These are phyloP conservation scores for Neurospora intermedia DNA, from an alignment of 495 filamentous ascomycete species.

Conservation along the genomic window DNA sequence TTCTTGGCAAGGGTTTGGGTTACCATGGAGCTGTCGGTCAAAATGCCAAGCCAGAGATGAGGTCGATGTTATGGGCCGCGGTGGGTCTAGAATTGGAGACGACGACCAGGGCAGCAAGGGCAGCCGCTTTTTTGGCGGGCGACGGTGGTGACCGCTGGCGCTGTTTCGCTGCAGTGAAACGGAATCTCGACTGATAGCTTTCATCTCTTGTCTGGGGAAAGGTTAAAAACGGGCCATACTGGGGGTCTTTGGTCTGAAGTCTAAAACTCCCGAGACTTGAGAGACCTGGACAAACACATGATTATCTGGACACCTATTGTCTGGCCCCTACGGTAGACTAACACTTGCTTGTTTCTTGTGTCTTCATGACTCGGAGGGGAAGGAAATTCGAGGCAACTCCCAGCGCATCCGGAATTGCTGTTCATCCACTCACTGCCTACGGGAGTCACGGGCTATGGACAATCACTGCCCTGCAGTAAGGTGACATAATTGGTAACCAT, in stretches of 20 bases:
- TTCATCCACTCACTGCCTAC: not conserved
- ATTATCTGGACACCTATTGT: not conserved
- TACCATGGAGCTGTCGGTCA: not conserved
- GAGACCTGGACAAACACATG: not conserved
- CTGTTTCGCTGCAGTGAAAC: not conserved
- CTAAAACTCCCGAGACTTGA: not conserved
- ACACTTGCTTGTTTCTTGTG: not conserved
- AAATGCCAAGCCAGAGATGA: slow-evolving; percentile 5
- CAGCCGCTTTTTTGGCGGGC: not conserved
- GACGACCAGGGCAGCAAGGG: not conserved
- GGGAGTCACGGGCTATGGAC: not conserved
- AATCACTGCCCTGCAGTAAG: not conserved
- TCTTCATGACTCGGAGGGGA: not conserved
- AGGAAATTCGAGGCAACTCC: not conserved
- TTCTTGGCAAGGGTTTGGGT: not conserved
- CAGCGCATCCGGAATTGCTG: not conserved
- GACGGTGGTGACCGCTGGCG: not conserved
- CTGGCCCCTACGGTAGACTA: not conserved
- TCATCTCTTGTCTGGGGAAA: not conserved
- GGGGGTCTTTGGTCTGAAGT: not conserved
- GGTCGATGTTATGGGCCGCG: slow-evolving; percentile 1
- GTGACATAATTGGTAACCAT: not conserved
- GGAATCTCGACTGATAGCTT: not conserved
- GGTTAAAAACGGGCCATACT: not conserved
- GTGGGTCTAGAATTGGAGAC: not conserved